Evolutionary conservation across 306 rosid genomes (phyloP).

Genomic region (Acmispon strigosus): DNA sequence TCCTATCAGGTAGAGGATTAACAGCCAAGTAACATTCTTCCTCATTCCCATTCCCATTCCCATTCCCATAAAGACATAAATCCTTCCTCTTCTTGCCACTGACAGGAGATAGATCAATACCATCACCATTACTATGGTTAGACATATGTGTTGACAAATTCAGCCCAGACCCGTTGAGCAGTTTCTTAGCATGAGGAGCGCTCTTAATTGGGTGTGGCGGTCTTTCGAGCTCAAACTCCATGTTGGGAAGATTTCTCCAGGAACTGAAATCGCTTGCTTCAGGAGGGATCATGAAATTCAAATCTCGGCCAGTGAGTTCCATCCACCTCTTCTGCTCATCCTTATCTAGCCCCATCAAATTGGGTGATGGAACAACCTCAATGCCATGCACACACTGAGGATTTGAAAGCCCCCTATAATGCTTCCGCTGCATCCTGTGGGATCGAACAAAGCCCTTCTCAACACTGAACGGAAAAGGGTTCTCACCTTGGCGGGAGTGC

Average conservation of each 20-base stretch:
- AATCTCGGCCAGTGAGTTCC: conserved; percentile 61
- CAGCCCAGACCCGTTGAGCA: conserved; percentile 49
- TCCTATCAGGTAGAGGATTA: conserved; percentile 30
- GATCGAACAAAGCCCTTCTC: conserved; percentile 58
- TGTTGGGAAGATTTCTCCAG: conserved; percentile 50
- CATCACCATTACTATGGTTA: conserved; percentile 35
- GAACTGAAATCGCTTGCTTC: conserved; percentile 59
- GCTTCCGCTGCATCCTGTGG: conserved; percentile 64
- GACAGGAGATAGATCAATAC: conserved; percentile 31
- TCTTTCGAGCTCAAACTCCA: conserved; percentile 49
- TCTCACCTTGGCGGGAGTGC: conserved; percentile 65
- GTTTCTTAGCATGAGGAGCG: conserved; percentile 31
- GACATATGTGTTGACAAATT: conserved; percentile 49
- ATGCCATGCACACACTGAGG: conserved; percentile 64
- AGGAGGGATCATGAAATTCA: conserved; percentile 43
- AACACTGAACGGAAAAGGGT: conserved; percentile 53
- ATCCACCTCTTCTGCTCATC: conserved; percentile 52
- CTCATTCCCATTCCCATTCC: conserved; percentile 18
- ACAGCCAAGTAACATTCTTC: conserved; percentile 37
- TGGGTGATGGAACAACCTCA: conserved; percentile 52
- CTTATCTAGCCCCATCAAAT: conserved; percentile 40
- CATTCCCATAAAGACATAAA: conserved; percentile 33
- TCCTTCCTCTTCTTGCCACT: conserved; percentile 51
- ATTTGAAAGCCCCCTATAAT: conserved; percentile 60
- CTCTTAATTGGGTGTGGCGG: conserved; percentile 36